Evolutionary conservation across 495 filamentous ascomycete genomes (phyloP).

Genomic region (Physcia stellaris): DNA sequence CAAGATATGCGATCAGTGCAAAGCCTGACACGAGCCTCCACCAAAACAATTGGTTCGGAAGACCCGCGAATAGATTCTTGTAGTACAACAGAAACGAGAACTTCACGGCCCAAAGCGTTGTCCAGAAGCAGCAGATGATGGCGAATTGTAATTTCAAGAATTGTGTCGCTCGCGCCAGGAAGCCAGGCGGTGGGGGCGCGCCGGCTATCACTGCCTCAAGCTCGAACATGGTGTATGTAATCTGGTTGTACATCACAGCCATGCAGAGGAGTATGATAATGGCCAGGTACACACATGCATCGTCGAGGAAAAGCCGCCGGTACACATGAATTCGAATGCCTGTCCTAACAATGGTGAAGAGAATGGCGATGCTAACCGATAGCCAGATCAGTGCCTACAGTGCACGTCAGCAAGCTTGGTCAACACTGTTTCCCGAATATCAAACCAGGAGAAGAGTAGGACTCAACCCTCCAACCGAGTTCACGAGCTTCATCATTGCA

Average conservation of each 20-base stretch:
- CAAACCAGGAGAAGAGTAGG: neutral
- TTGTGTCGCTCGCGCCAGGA: neutral
- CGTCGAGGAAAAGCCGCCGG: constrained; percentile 3
- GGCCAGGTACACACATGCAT: constrained; percentile 4
- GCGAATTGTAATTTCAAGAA: constrained; percentile 20
- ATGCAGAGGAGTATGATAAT: constrained; percentile 5
- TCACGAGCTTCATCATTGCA: neutral
- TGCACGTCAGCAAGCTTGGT: neutral
- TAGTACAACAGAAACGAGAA: constrained; percentile 31
- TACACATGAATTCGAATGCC: constrained; percentile 5
- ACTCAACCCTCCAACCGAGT: neutral
- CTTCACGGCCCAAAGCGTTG: constrained; percentile 33
- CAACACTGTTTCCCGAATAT: neutral
- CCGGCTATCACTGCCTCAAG: constrained; percentile 1
- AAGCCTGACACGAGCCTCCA: constrained; percentile 29
- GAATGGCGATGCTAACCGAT: constrained; percentile 6
- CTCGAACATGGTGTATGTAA: constrained; percentile 8
- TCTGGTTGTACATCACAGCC: constrained; percentile 5
- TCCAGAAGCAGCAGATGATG: constrained; percentile 30
- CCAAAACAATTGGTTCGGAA: constrained; percentile 15
- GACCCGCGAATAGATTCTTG: constrained; percentile 22
- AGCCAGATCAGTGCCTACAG: constrained; percentile 10
- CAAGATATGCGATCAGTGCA: constrained; percentile 23
- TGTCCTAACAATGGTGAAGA: constrained; percentile 6
- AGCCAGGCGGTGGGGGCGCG: neutral